Conservation (phyloP, 1,284 basidiomycete genomes). For the Apiotrichum domesticum region DNA sequence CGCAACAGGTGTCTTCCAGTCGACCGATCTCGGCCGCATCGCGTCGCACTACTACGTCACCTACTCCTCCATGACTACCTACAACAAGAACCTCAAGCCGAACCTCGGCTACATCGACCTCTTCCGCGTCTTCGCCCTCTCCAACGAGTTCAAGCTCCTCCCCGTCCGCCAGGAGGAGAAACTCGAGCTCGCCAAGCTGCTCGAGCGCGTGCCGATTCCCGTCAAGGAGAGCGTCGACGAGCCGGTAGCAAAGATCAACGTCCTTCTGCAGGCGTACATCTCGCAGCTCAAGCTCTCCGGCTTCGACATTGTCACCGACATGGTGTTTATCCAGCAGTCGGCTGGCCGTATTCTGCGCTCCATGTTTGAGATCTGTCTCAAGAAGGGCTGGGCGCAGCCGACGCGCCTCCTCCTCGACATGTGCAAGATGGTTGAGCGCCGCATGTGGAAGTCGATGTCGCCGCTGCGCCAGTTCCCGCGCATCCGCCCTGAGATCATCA, state of each 20-base stretch:
- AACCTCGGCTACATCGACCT: conserved; percentile 85
- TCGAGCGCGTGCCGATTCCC: conserved; percentile 94
- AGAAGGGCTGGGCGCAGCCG: conserved; percentile 95
- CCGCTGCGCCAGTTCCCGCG: conserved; percentile 88
- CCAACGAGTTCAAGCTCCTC: conserved; percentile 93
- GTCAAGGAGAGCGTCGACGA: conserved; percentile 97
- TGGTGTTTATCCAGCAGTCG: conserved; percentile 93
- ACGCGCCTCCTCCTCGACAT: conserved; percentile 85
- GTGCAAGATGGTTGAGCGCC: conserved; percentile 94
- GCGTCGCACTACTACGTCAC: conserved; percentile 97
- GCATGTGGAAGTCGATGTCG: conserved; percentile 98
- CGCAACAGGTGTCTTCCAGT: conserved; percentile 77
- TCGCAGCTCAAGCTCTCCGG: conserved; percentile 91
- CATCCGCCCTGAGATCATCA: conserved; percentile 63
- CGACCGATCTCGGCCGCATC: conserved; percentile 87
- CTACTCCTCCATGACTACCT: conserved; percentile 91
- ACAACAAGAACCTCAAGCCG: conserved; percentile 88
- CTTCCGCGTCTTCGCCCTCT: conserved; percentile 92
- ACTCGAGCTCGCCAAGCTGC: conserved; percentile 81
- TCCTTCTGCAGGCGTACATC: conserved; percentile 90
- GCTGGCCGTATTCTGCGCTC: conserved; percentile 91
- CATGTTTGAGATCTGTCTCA: conserved; percentile 96
- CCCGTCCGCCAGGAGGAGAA: conserved; percentile 81
- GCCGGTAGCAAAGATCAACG: conserved; percentile 95
- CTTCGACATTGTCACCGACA: conserved; percentile 95